Evolutionary conservation across 352 stramenopile species (phyloP).

Genomic region (Pythium utonaiense): DNA sequence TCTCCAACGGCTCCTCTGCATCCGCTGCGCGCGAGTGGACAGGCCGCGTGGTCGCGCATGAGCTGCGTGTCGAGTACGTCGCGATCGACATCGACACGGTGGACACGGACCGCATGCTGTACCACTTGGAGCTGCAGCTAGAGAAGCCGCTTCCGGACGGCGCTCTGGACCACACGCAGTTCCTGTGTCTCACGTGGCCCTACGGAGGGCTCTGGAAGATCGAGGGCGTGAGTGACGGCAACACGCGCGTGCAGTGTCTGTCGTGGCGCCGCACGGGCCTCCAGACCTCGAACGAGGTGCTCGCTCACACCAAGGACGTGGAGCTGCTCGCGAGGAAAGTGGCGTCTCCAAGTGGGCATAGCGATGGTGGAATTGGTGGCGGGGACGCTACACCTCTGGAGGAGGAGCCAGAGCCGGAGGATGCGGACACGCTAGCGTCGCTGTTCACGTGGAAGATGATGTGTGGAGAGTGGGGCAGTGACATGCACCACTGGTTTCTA

Average conservation of each 20-base stretch:
- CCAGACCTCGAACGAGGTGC: conserved; percentile 11
- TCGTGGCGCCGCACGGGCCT: conserved; percentile 51
- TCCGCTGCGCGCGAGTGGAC: too few relatives aligned
- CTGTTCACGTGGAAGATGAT: conserved; percentile 66
- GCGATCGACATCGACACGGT: conserved; percentile 40
- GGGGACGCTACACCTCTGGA: too few relatives aligned
- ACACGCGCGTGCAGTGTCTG: conserved; percentile 35
- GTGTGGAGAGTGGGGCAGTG: conserved; percentile 34
- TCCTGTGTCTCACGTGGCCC: conserved; percentile 43
- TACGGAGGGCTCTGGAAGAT: conserved; percentile 65
- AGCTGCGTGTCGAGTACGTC: conserved; percentile 32
- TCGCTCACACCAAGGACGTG: conserved; percentile 23
- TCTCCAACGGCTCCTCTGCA: too few relatives aligned
- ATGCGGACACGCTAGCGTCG: conserved; percentile 16
- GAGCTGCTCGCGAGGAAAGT: conserved; percentile 36
- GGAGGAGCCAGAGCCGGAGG: neutral
- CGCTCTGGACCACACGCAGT: conserved; percentile 30
- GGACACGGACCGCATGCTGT: conserved; percentile 36
- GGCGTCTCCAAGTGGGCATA: neutral
- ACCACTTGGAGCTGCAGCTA: conserved; percentile 46
- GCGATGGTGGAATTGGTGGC: neutral
- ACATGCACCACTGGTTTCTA: conserved; percentile 48
- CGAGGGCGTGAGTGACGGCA: conserved; percentile 31
- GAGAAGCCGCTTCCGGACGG: conserved; percentile 32
- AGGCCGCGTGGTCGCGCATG: too few relatives aligned